These are phyloP conservation scores for Drechslerella dactyloides DNA, from an alignment of 2,329 filamentous ascomycete genomes.

Conservation along the genomic window DNA sequence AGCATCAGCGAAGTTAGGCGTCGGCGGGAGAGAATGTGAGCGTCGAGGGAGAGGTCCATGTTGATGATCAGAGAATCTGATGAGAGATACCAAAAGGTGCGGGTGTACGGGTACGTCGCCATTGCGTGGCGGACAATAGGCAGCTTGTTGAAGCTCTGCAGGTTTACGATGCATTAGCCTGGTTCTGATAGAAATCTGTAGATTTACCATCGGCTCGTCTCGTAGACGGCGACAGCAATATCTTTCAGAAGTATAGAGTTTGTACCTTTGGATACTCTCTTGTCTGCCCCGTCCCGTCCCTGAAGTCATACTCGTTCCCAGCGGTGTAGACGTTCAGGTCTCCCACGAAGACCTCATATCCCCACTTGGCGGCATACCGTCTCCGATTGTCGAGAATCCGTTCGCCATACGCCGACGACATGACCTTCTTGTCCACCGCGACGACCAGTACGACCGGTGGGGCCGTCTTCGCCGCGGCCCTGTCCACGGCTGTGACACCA, in stretches of 20 bases:
- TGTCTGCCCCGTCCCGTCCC: conserved; percentile 21
- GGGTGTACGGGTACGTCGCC: conserved; percentile 75
- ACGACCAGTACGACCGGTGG: conserved; percentile 79
- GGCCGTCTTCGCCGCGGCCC: conserved; percentile 58
- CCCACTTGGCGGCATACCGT: conserved; percentile 83
- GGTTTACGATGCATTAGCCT: background rate
- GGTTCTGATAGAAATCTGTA: no score
- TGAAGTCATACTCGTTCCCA: conserved; percentile 40
- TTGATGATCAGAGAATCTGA: conserved; percentile 89
- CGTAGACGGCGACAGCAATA: conserved; percentile 81
- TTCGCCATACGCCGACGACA: conserved; percentile 71
- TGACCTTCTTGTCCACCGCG: conserved; percentile 72
- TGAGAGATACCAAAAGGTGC: conserved; percentile 86
- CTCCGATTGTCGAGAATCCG: conserved; percentile 81
- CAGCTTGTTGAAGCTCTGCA: conserved; percentile 73
- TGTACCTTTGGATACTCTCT: conserved; percentile 22
- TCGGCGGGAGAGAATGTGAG: conserved; percentile 71
- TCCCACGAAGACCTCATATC: conserved; percentile 59
- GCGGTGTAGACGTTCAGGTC: conserved; percentile 23
- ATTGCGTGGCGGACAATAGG: conserved; percentile 89
- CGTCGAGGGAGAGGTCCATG: conserved; percentile 71
- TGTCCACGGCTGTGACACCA: conserved; percentile 54
- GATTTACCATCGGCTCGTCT: conserved; percentile 58
- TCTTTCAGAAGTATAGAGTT: conserved; percentile 67
- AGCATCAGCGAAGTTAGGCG: conserved; percentile 80